Base-by-base conservation (phyloP, 148 eudicot genomes). In the Tetragonia tetragonoides region DNA sequence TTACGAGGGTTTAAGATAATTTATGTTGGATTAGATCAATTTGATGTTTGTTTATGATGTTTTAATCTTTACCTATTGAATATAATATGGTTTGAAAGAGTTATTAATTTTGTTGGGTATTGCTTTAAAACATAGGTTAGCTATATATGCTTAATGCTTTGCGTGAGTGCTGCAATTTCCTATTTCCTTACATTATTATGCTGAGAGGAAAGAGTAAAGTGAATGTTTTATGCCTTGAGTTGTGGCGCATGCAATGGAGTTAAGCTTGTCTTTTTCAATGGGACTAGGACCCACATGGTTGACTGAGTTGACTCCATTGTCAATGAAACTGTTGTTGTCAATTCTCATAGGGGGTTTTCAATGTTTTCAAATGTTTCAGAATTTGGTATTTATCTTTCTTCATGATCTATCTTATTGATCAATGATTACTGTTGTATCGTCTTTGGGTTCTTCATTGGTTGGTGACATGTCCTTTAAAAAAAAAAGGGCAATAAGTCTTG, bases 161-260 rank as follows among this genome's bases (percentile, higher is more conserved):
- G 75, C 75, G 42, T 72, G 61, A 6, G n/a, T 41, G 39, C 28
- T 38, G 28, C 64, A 56, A 8, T 57, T 72, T 72, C 39, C 20
- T 54, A 3, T 70, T 70, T 11, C 1, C 60, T 24, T 49, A 14
- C 41, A 49, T 20, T 18, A 10, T 20, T 7, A 21, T 34, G 10
- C 23, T 49, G 40, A 17, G 53, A n/a, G 51, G 59, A 23, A 21
- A 70, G 16, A 47, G 39, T 20, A 17, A 24, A 49, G 40, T 7
- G 75, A 41, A 38, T 56, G 75, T 37, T 49, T 18, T 34, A 65
- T 15, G 42, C 17, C 42, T 62, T 62, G 14, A 62, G n/a, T 18
- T 56, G n/a, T 62, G 20, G 34, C 10, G 20, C 20, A 49, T 14
- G 34, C 20, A 14, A 66, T 66, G 41, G 17, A 69, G 4, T 44